Percentiles rank a stretch among this genome's conserved stretches.
Conservation (phyloP, 192 early-diverging fungal genomes). For the Backusella psychrophila region DNA sequence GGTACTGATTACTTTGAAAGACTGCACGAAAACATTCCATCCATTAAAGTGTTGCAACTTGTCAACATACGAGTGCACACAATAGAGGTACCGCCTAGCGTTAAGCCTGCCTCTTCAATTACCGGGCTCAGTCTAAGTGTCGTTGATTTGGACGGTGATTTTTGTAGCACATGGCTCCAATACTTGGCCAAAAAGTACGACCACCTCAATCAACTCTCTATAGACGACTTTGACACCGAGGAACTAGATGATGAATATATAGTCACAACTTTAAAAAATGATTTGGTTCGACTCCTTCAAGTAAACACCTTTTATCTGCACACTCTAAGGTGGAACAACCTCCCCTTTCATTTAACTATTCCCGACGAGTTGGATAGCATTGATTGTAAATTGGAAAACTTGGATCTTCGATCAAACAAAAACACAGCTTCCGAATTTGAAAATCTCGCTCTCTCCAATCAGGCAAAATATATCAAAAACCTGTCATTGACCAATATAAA, state of each 20-base stretch:
- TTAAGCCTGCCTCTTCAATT: background rate
- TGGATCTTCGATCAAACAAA: background rate
- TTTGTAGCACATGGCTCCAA: background rate
- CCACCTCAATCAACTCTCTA: background rate
- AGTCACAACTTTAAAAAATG: background rate
- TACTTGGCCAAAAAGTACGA: background rate
- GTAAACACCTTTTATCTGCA: background rate
- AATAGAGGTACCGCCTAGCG: background rate
- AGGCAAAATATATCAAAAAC: background rate
- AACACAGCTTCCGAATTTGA: background rate
- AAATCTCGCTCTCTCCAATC: background rate
- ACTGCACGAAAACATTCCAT: background rate
- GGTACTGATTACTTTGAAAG: background rate
- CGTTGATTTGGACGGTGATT: background rate
- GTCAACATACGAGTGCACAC: background rate
- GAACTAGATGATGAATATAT: background rate
- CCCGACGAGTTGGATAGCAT: background rate
- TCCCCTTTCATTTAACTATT: background rate
- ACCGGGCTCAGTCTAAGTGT: background rate
- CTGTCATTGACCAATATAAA: background rate
- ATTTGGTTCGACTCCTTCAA: background rate
- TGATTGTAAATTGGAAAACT: background rate
- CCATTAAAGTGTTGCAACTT: background rate
- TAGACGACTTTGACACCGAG: background rate
- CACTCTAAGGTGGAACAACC: background rate